Percentiles rank a stretch among this genome's conserved stretches.
Evolutionary conservation across 306 rosid genomes (phyloP).

Genomic region (Rosa rugosa): DNA sequence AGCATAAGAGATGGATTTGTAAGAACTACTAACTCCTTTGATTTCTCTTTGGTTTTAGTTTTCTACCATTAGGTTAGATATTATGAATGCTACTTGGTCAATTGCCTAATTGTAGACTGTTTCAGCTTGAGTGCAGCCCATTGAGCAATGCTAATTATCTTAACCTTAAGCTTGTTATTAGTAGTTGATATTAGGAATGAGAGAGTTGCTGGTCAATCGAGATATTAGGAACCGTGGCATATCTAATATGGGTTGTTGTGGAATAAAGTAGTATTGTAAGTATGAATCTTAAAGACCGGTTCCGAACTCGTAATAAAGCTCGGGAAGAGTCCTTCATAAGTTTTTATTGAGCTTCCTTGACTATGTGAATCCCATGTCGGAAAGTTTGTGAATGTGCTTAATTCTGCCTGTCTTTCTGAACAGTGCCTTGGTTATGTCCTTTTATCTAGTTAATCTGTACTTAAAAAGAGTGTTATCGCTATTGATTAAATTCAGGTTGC

Average conservation of each 20-base stretch:
- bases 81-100: no score
- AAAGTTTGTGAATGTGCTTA: not conserved
- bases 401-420: not conserved
- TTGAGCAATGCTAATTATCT: no score
- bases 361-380: not conserved
- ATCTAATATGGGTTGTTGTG: not conserved
- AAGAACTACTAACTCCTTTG: no score
- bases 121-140: no score
- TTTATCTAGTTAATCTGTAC: not conserved
- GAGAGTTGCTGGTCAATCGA: no score
- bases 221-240: not conserved
- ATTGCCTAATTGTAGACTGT: no score
- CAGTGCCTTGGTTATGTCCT: not conserved
- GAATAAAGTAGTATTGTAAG: not conserved
- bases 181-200: no score
- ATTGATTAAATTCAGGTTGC: not conserved
- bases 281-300: not conserved
- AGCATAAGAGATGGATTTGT: no score
- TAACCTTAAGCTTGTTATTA: no score
- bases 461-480: not conserved
- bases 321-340: not conserved
- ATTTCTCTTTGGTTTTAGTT: no score
- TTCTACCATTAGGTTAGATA: no score
- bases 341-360: not conserved
- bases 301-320: not conserved